Evolutionary conservation across 352 stramenopile species (phyloP), one percentile per base, ranked within the genome.

Genomic region (Phytophthora uliginosa): DNA sequence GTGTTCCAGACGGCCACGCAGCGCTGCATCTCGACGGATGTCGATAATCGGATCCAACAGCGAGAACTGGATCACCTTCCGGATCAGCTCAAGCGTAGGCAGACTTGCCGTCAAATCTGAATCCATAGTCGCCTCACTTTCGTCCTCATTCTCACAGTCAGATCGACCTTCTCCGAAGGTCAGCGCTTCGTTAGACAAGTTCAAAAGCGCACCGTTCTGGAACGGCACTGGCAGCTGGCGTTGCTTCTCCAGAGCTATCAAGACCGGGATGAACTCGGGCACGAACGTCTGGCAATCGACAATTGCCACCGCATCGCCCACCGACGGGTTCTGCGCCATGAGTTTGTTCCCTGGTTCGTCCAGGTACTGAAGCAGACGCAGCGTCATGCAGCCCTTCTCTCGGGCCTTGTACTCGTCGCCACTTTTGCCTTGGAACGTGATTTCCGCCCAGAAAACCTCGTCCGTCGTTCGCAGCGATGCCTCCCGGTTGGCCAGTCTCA

Each of bases 281-380:
- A 95, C 89, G 71, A 97, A 97, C 8, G 88, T 91, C 68, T 92
- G 85, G 50, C 89, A 97, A 61, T 97, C 90, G 69, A 97, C 94
- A 52, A 97, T 90, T 10, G 84, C 90, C 45, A 97, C 73, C 31
- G 77, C 66, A 28, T 83, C 63, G 13, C 87, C 89, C 56, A 80
- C 76, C 50, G 74, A 71, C 7, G 95, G 78, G 42, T 80, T 85
- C 28, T 85, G 79, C 2, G 56, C 48, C 45, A 90, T 47, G 45
- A 94, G 50, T 0, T 80, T 65, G 52, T 92, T 94, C 17, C 76
- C 88, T 10, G 81, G 83, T 18, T 93, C 78, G 60, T 93, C 88
- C 0, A 78, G 73, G 52, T 94, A 92, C 57, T 93, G 88, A 0
- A 95, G 74, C 18, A 97, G 69, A 52, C 93, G 90, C 17, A 97